Percentiles rank a stretch among this genome's conserved stretches.
Evolutionary conservation across 2,329 filamentous ascomycete genomes (phyloP).

Genomic region (Beauveria rudraprayagi): DNA sequence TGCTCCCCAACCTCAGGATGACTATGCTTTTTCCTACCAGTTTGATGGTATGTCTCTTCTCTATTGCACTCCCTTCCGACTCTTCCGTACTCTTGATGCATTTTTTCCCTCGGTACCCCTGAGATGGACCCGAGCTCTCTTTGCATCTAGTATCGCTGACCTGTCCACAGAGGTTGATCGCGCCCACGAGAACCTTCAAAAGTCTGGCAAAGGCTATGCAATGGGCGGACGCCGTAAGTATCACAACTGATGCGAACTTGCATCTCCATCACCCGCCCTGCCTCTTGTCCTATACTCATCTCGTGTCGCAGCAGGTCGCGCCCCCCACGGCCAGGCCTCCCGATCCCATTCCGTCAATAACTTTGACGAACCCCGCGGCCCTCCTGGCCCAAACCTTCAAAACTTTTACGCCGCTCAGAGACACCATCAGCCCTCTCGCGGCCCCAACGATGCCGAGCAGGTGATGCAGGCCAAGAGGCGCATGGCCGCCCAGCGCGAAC

Average conservation of each 20-base stretch:
- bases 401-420: conserved; percentile 92
- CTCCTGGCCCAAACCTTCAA: conserved; percentile 71
- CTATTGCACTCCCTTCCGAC: background rate
- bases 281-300: conserved; percentile 8
- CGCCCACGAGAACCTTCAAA: conserved; percentile 89
- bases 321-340: conserved; percentile 52
- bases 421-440: conserved; percentile 79
- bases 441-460: conserved; percentile 88
- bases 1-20: conserved; percentile 66
- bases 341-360: conserved; percentile 82
- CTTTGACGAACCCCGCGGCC: conserved; percentile 62
- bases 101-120: conserved; percentile 1
- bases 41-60: conserved; percentile 68
- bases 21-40: conserved; percentile 77
- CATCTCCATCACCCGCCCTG: background rate
- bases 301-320: conserved; percentile 56
- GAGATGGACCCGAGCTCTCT: background rate
- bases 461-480: conserved; percentile 98
- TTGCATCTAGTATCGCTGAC: background rate
- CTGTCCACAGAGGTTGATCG: conserved; percentile 76
- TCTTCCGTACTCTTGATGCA: background rate
- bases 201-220: conserved; percentile 90
- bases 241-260: conserved; percentile 27
- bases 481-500: conserved; percentile 98
- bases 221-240: conserved; percentile 71